Base-by-base conservation (phyloP, 73 alveolate genomes). In the Paramecium sexaurelia region DNA sequence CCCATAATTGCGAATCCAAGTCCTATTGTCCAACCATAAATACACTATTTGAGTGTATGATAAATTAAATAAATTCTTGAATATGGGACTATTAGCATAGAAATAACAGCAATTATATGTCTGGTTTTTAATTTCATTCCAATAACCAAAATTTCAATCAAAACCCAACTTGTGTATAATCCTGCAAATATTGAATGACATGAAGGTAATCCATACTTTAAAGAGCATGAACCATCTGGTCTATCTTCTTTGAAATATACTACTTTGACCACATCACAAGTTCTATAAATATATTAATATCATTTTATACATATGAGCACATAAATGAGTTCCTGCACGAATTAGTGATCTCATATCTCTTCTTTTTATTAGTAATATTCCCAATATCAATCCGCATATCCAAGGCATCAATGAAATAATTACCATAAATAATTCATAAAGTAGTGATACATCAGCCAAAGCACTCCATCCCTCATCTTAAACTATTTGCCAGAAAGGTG, bases 101-200 rank as follows among this genome's bases (percentile, higher is more conserved):
- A 78, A 15, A 78, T 22, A 7, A 78, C 75, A 7, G 73, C 75
- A 17, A 78, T 24, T 10, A 78, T 40, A 78, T 78, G 71, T 78
- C 51, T 22, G 6, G 45, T 39, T 24, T 39, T 41, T 19, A 78
- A 20, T 78, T 78, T 78, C 47, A 40, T 78, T 22, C 55, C 61
- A 78, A 39, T 37, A 36, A 78, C 75, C 45, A 78, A 78, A 5
- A 78, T 43, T 24, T 78, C 90, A 41, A 78, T 41, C 20, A 78
- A n/a, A 29, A 78, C 90, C 90, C 90, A 78, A 24, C 61, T 40
- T 40, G 90, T 78, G 20, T 78, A 78, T 37, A 78, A 33, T 24
- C 90, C 90, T 24, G 90, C 90, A 43, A 78, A 78, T 40, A 78
- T 78, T 20, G 90, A 78, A 43, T 78, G 90, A 39, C 90, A 78